Evolutionary conservation across 768 basidiomycete species (phyloP), one percentile per base, ranked within the genome.

Genomic region (Cystobasidium onofrii): DNA sequence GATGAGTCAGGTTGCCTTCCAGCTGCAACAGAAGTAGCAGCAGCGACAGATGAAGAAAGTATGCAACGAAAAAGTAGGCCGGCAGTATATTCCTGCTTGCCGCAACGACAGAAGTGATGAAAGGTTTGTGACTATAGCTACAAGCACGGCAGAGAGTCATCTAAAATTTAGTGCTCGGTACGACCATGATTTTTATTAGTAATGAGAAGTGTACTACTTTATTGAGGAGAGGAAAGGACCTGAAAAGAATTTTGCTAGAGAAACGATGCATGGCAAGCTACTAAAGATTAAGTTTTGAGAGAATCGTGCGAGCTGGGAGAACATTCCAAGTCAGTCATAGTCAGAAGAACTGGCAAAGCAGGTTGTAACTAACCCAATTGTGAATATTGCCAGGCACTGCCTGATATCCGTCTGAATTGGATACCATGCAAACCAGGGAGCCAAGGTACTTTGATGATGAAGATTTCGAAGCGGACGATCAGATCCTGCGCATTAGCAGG

Each of bases 311-410:
- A n/a, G 73, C 73, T 73, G 50, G 10, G 54, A 36, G 20, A 44
- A 6, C 18, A 15, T 33, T 25, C 17, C 15, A 34, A 29, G 23
- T 62, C 34, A 41, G 25, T 20, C 50, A 29, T 20, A 71, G 6
- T 15, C 12, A 1, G 50, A 29, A 1, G 29, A 34, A n/a, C n/a
- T n/a, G n/a, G n/a, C n/a, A 15, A 46, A 73, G 41, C 4, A 70
- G 23, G 20, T 27, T 9, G 25, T 18, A 12, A 72, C 76, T 33
- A 27, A 78, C 78, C 93, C 46, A 98, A 85, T 90, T 92, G 92
- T 80, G 94, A 92, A 81, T 98, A 97, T 81, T 96, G 92, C 93
- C 93, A 97, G 0, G 89, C 90, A 76, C 95, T 91, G 0, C 94
- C 94, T 31, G 90, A 86, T 0, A 88, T 86, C 75, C 95, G 85